Conservation (phyloP, 2,329 filamentous ascomycete species). For the Colletotrichum sp. region DNA sequence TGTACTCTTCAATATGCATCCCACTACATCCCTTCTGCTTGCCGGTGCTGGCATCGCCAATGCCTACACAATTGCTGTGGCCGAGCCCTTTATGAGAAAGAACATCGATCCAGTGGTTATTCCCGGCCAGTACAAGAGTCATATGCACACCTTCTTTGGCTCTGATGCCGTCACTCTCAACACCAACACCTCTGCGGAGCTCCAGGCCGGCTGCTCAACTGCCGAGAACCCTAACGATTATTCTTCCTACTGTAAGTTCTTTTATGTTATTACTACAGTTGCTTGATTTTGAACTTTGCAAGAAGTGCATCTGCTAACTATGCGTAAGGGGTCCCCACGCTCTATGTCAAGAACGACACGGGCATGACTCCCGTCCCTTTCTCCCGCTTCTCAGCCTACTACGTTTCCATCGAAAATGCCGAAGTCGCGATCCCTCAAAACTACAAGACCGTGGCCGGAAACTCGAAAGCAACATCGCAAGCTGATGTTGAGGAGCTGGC, state of each 20-base stretch:
- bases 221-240: constrained; percentile 52
- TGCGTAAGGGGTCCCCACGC: constrained; percentile 40
- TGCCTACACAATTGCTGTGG: constrained; percentile 28
- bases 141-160: constrained; percentile 40
- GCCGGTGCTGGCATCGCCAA: constrained; percentile 19
- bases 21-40: constrained; percentile 3
- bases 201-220: constrained; percentile 48
- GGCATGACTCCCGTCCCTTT: constrained; percentile 35
- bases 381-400: constrained; percentile 50
- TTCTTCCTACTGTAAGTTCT: constrained; percentile 44
- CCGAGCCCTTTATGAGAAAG: constrained; percentile 33
- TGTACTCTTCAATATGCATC: background rate
- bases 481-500: constrained; percentile 21
- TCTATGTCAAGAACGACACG: constrained; percentile 38
- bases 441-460: constrained; percentile 45
- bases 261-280: accelerated
- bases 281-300: background rate
- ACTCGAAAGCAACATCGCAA: constrained; percentile 35
- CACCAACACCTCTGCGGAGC: constrained; percentile 29
- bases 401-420: constrained; percentile 43
- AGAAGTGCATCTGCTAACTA: background rate
- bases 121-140: constrained; percentile 34
- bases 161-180: constrained; percentile 36
- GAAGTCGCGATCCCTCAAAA: constrained; percentile 51
- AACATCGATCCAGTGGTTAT: constrained; percentile 37